Evolutionary conservation across 1,284 basidiomycete genomes (phyloP).

Genomic region (Ceratobasidium sp.): DNA sequence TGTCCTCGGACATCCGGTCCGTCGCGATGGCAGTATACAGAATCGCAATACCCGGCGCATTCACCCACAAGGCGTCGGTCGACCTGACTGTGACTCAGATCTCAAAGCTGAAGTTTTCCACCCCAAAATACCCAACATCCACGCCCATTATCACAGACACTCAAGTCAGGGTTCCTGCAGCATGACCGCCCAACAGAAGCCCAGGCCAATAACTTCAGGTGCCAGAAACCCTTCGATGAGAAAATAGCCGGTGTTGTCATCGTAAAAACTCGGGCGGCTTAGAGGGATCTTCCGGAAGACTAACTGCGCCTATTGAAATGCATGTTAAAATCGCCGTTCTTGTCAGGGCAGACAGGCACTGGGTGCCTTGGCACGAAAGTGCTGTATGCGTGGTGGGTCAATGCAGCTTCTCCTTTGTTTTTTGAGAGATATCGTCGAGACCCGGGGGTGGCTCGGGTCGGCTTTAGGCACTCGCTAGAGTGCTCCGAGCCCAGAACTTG

Average conservation of each 20-base stretch:
- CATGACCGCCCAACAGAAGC: background rate
- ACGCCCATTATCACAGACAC: background rate
- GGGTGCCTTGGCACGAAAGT: too few relatives aligned
- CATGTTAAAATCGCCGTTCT: background rate
- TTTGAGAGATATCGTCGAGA: background rate
- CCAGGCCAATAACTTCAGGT: background rate
- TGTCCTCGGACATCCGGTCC: constrained; percentile 25
- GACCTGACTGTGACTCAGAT: too few relatives aligned
- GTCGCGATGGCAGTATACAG: background rate
- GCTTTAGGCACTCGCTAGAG: background rate
- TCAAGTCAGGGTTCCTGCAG: background rate
- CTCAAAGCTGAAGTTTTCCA: background rate
- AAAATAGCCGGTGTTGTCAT: constrained; percentile 20
- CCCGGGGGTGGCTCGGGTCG: background rate
- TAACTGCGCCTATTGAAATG: background rate
- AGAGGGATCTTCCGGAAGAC: background rate
- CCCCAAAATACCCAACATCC: background rate
- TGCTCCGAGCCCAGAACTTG: background rate
- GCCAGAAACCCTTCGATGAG: background rate
- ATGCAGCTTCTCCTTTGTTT: background rate
- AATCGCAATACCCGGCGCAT: background rate
- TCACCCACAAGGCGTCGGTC: background rate
- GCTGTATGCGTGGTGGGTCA: background rate
- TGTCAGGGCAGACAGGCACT: too few relatives aligned
- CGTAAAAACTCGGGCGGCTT: constrained; percentile 17